Conservation (phyloP, 1,284 basidiomycete genomes). For the Ustilago cynodontis region DNA sequence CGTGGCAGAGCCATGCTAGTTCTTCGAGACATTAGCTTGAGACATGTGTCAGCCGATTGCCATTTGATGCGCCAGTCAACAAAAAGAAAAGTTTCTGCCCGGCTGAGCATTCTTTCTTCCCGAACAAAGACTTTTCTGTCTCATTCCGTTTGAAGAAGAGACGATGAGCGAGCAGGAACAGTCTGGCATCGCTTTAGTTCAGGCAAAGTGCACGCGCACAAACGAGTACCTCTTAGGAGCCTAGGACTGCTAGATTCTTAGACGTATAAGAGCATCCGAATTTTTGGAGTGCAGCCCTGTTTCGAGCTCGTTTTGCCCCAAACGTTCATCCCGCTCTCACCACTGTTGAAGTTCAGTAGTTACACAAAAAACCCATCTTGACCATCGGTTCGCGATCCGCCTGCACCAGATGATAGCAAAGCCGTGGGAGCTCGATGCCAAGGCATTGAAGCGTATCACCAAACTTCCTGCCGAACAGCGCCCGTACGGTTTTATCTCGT, state of each 20-base stretch:
- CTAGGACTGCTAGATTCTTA: not conserved
- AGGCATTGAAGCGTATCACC: constrained; percentile 16
- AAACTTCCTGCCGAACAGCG: constrained; percentile 22
- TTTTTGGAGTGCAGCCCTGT: not conserved
- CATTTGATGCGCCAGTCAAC: constrained; percentile 9
- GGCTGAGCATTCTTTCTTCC: not conserved
- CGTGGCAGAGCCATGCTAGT: not conserved
- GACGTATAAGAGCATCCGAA: not conserved
- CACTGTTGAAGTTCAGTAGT: not conserved
- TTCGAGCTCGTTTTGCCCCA: not conserved
- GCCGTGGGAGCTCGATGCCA: constrained; percentile 26
- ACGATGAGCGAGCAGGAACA: not conserved
- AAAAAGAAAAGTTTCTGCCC: constrained; percentile 1
- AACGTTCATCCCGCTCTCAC: not conserved
- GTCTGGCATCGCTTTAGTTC: not conserved
- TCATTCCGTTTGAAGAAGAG: not conserved
- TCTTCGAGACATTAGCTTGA: not conserved
- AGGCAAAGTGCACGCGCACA: not conserved
- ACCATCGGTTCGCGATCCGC: not conserved
- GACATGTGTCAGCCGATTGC: not conserved
- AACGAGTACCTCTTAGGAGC: not conserved
- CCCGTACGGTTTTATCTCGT: constrained; percentile 5
- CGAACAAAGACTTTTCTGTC: not conserved
- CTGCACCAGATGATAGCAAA: constrained; percentile 21
- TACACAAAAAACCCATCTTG: not conserved